Percentiles rank a stretch among this genome's conserved stretches.
Evolutionary conservation across 2,329 filamentous ascomycete species (phyloP).

Genomic region (Anisogramma anomala): DNA sequence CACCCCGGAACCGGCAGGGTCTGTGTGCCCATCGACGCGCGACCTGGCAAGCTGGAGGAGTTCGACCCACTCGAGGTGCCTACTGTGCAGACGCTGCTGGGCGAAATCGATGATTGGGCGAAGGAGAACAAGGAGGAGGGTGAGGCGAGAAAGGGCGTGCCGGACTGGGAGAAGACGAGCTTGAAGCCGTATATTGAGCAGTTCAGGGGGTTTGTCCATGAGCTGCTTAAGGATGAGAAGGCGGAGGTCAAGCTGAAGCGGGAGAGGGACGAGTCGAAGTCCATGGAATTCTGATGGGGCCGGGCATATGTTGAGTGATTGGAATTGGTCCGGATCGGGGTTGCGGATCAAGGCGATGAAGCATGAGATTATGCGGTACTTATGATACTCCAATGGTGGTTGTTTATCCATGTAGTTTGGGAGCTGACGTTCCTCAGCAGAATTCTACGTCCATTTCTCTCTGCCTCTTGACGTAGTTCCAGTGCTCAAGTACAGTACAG

Average conservation of each 20-base stretch:
- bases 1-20: constrained; percentile 90
- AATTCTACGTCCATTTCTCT: too few relatives aligned
- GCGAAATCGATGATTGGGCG: constrained; percentile 78
- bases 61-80: constrained; percentile 88
- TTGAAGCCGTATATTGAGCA: constrained; percentile 86
- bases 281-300: constrained; percentile 40
- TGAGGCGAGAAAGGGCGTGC: constrained; percentile 31
- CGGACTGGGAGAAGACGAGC: constrained; percentile 96
- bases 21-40: constrained; percentile 84
- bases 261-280: constrained; percentile 39
- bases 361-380: too few relatives aligned
- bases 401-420: too few relatives aligned
- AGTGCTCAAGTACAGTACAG: too few relatives aligned
- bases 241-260: constrained; percentile 40
- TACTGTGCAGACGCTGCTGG: constrained; percentile 69
- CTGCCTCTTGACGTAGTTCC: too few relatives aligned
- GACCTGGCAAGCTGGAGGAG: constrained; percentile 46
- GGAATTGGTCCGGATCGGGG: too few relatives aligned
- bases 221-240: constrained; percentile 64
- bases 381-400: too few relatives aligned
- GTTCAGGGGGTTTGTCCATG: constrained; percentile 71
- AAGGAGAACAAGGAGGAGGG: constrained; percentile 32
- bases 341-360: too few relatives aligned
- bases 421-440: too few relatives aligned
- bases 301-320: too few relatives aligned